Percentiles rank a stretch among this genome's conserved stretches.
Evolutionary conservation across 2,329 filamentous ascomycete species (phyloP).

Genomic region (Cercospora berteroae): DNA sequence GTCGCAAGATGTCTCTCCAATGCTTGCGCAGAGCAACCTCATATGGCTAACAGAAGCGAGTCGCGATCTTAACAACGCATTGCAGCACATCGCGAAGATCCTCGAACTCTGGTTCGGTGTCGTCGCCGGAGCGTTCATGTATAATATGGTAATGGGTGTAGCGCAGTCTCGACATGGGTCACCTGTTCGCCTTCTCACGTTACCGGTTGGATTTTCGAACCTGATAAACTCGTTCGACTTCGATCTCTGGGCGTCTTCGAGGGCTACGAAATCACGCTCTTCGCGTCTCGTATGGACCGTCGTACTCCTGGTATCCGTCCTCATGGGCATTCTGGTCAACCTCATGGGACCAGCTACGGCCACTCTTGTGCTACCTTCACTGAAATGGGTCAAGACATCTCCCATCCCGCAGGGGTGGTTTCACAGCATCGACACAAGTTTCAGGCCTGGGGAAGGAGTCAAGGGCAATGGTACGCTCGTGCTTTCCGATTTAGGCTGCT

Average conservation of each 20-base stretch:
- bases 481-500: neutral
- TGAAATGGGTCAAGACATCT: neutral
- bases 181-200: neutral
- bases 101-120: neutral
- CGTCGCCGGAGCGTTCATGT: neutral
- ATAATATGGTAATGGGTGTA: neutral
- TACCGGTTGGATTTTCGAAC: neutral
- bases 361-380: neutral
- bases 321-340: neutral
- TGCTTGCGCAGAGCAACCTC: neutral
- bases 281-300: neutral
- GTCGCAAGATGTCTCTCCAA: too few relatives aligned
- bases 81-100: neutral
- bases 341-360: neutral
- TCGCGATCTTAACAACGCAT: neutral
- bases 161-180: neutral
- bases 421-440: neutral
- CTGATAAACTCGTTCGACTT: neutral
- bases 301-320: neutral
- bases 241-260: too few relatives aligned
- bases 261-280: too few relatives aligned
- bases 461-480: neutral
- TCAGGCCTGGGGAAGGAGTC: neutral
- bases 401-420: accelerated
- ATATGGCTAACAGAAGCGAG: neutral